phyloP scores from a whole-genome alignment of 2,329 filamentous ascomycete genomes.

The Graphilbum fragrans region DNA sequence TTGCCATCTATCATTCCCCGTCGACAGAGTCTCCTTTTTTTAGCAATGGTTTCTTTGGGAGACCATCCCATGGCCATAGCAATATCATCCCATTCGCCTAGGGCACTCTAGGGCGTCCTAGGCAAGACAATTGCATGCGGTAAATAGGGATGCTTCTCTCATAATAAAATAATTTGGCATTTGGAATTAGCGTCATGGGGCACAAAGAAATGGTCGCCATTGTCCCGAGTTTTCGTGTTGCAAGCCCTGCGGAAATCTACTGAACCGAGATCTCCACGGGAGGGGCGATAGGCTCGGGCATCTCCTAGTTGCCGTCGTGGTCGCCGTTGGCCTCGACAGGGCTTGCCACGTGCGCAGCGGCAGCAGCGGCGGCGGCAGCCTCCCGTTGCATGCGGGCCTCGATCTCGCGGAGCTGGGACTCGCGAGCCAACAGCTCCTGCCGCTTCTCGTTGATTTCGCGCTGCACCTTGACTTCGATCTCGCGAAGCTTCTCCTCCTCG shows the following conservation, averaged over 20 bases:
- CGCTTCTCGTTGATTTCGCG: constrained; percentile 99
- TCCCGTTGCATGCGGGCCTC: constrained; percentile 94
- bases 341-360: constrained; percentile 18
- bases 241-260: too few species aligned
- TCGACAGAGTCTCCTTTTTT: constrained; percentile 2
- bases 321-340: constrained; percentile 42
- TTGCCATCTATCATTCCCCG: not conserved
- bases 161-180: too few species aligned
- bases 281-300: constrained; percentile 3
- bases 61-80: too few species aligned
- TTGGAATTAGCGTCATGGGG: too few species aligned
- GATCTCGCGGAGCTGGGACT: constrained; percentile 97
- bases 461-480: constrained; percentile 99
- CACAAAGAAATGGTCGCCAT: too few species aligned
- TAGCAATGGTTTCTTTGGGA: not conserved
- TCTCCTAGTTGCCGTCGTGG: constrained; percentile 34
- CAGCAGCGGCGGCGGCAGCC: constrained; percentile 43
- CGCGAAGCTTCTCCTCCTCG: constrained; percentile 98
- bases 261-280: constrained; percentile 6
- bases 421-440: constrained; percentile 91
- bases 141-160: too few species aligned
- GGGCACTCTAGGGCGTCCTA: too few species aligned
- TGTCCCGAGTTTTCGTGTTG: too few species aligned
- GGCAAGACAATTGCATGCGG: too few species aligned
- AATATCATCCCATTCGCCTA: too few species aligned